Base-by-base conservation (phyloP, 163 green algal genomes). In the Trebouxia gelatinosa region DNA sequence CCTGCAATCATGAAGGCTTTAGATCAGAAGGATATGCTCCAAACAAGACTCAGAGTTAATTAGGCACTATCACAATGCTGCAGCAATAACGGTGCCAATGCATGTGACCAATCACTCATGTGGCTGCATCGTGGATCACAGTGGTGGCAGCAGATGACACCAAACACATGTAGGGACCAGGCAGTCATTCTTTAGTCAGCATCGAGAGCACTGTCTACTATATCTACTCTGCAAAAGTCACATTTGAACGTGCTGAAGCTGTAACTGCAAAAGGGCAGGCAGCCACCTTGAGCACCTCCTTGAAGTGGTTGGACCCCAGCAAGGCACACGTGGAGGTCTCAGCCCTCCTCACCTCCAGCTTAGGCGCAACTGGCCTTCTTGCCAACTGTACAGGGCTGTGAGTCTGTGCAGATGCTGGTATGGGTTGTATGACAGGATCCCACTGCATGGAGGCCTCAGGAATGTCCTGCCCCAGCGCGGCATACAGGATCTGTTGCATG, bases 401-500 rank as follows among this genome's bases (percentile, higher is more conserved):
- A 70, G 1, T 5, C 13, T 29, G 7, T 48, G 0, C n/a, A n/a
- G n/a, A n/a, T n/a, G n/a, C n/a, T n/a, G n/a, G n/a, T n/a, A n/a
- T n/a, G n/a, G n/a, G n/a, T n/a, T n/a, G n/a, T n/a, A n/a, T n/a
- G n/a, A n/a, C n/a, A n/a, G n/a, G n/a, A n/a, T n/a, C n/a, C n/a
- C n/a, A n/a, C n/a, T 46, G 32, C 2, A 6, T 9, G 34, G 62
- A 29, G 2, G 9, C 16, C 9, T 13, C 19, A 23, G 35, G 19
- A 34, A 76, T 6, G 7, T 39, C 26, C 6, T 40, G 28, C 1
- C 39, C 29, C 28, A 64, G 68, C 6, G 71, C 71, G 23, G 29
- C 21, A 40, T 32, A 62, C 4, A 50, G 40, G 77, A 82, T 77
- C 65, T 82, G 66, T 37, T 65, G 50, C 3, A 82, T 26, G 5